A percentile compares a stretch with the other conserved stretches of the same genome.
These are phyloP conservation scores for Ganoderma sinense DNA, from an alignment of 1,284 basidiomycete genomes.

Conservation along the genomic window DNA sequence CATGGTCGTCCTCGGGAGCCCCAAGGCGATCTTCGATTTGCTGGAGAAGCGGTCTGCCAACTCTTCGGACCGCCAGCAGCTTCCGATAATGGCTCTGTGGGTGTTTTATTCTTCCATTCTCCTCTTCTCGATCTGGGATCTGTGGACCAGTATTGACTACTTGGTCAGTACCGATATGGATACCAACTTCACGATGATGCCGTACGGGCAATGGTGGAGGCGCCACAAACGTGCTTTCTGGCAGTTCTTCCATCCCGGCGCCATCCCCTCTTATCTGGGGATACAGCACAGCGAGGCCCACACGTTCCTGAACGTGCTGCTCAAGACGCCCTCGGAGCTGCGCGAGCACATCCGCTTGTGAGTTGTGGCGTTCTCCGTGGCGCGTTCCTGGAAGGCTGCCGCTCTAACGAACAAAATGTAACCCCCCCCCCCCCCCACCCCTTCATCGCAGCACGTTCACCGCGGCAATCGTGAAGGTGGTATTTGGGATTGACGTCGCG, in stretches of 20 bases:
- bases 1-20: slow-evolving; percentile 30
- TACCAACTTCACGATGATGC: slow-evolving; percentile 10
- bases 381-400: no score
- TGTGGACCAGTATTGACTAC: background rate
- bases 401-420: no score
- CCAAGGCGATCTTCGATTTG: slow-evolving; percentile 14
- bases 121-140: background rate
- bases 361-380: no score
- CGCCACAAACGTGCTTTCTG: slow-evolving; percentile 12
- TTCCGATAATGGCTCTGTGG: background rate
- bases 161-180: background rate
- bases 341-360: slow-evolving; percentile 5
- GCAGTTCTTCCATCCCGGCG: slow-evolving; percentile 9
- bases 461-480: slow-evolving; percentile 19
- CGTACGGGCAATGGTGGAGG: slow-evolving; percentile 15
- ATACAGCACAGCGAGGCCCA: background rate
- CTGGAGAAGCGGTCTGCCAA: slow-evolving; percentile 24
- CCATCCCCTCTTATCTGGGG: background rate
- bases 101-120: background rate
- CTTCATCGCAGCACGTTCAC: slow-evolving; percentile 10
- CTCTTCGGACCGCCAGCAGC: slow-evolving; percentile 20
- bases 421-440: no score
- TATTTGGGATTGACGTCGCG: slow-evolving; percentile 21
- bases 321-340: background rate
- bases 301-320: slow-evolving; percentile 1